Evolutionary conservation across 164 flowering plant genomes (phyloP).

Genomic region (Vitis vinifera): ASM3070453v1 NC_081809.1:4384001-4384500

Average conservation of each 20-base stretch:
- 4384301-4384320: conserved; percentile 73
- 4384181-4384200: conserved; percentile 70
- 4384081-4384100: conserved; percentile 48
- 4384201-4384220: conserved; percentile 66
- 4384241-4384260: conserved; percentile 38
- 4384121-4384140: conserved; percentile 60
- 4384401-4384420: conserved; percentile 51
- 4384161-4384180: conserved; percentile 86
- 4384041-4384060: not conserved
- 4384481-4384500: conserved; percentile 75
- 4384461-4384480: conserved; percentile 64
- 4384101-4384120: conserved; percentile 66
- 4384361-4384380: conserved; percentile 47
- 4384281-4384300: conserved; percentile 76
- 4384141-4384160: conserved; percentile 92
- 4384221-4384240: conserved; percentile 46
- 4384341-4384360: conserved; percentile 47
- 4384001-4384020: not conserved
- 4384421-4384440: conserved; percentile 69
- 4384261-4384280: conserved; percentile 91
- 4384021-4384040: not conserved
- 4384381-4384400: conserved; percentile 34
- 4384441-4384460: conserved; percentile 87
- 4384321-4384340: conserved; percentile 46
- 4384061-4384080: conserved; percentile 8